Percentiles rank a stretch among this genome's conserved stretches.
These are phyloP conservation scores for Pseudogymnoascus sp. DNA, from an alignment of 2,329 filamentous ascomycete species.

Conservation along the genomic window DNA sequence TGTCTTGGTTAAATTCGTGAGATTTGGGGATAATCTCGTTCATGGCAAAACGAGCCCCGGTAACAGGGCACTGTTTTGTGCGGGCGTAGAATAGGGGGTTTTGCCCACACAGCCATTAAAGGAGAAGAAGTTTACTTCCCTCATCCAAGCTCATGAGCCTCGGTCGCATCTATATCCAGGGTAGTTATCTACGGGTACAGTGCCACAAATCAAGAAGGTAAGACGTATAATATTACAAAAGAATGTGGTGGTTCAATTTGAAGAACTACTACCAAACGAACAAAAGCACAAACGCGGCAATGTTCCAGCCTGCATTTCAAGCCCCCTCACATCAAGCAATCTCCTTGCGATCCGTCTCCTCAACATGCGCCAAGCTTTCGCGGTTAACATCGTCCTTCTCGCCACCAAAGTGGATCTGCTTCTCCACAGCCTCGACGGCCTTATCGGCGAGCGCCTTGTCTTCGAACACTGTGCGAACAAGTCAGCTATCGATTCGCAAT, in stretches of 20 bases:
- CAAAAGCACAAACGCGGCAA: neutral
- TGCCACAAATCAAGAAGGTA: neutral
- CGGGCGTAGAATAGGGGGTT: neutral
- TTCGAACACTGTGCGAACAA: slow-evolving; percentile 29
- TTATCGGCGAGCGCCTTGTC: slow-evolving; percentile 30
- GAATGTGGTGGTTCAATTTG: slow-evolving; percentile 1
- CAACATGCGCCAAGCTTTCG: slow-evolving; percentile 3
- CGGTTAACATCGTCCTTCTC: slow-evolving; percentile 2
- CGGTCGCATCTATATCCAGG: neutral
- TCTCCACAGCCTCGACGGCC: slow-evolving; percentile 31
- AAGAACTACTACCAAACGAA: slow-evolving; percentile 4
- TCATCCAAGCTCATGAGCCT: neutral
- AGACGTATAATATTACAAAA: neutral
- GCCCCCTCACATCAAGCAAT: neutral
- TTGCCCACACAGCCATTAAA: neutral
- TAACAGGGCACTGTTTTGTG: neutral
- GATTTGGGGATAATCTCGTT: neutral
- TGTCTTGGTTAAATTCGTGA: no score
- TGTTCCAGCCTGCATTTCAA: slow-evolving; percentile 1
- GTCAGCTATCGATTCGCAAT: neutral
- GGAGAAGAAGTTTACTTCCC: neutral
- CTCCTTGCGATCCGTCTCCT: neutral
- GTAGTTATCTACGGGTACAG: neutral
- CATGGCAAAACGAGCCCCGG: neutral
- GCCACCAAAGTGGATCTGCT: slow-evolving; percentile 25